Evolutionary conservation across 2,329 filamentous ascomycete species (phyloP), one percentile per base, ranked within the genome.

Genomic region (Calycina herbarum): DNA sequence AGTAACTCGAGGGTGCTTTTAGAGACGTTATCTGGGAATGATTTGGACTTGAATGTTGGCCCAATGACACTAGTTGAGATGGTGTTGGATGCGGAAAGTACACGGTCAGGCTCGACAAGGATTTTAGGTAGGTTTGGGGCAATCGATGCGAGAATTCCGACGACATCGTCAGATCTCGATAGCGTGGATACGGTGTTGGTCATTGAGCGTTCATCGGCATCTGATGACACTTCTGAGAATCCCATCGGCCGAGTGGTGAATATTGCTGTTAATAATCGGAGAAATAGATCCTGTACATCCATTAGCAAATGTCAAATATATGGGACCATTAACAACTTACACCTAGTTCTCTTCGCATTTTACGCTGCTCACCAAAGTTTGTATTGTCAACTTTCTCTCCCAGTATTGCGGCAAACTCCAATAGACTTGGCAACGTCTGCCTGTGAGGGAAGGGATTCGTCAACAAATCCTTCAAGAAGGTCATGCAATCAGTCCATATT

Each of bases 301-400:
- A 69, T 81, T 68, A 81, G 76, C 56, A 64, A 66, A 27, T 2
- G 56, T 42, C 29, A 27, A 3, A 59, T 54, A 58, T 3, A 62
- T n/a, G 13, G 13, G 11, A 13, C 48, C 5, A 20, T 45, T 24
- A 24, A 5, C 1, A 33, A 85, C 90, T 78, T 82, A 94, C 92
- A 29, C 92, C 92, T 20, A 98, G 82, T 67, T 98, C 94, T 75
- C 91, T 87, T 67, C 94, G 87, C 93, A 97, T 97, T 77, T 90
- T 93, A 61, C 89, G 86, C 78, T 97, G 92, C 79, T 98, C 94
- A 40, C 94, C 94, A 78, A 97, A 98, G 73, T 94, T 97, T 13
- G 94, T 99, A 72, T 99, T 97, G 77, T 97, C 94, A 60, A 98
- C 91, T 81, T 99, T 99, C 76, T 95, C 91, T 1, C 95, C 94